Evolutionary conservation across 2,329 filamentous ascomycete species (phyloP), one percentile per base, ranked within the genome.

Genomic region (Neofusicoccum cordaticola): DNA sequence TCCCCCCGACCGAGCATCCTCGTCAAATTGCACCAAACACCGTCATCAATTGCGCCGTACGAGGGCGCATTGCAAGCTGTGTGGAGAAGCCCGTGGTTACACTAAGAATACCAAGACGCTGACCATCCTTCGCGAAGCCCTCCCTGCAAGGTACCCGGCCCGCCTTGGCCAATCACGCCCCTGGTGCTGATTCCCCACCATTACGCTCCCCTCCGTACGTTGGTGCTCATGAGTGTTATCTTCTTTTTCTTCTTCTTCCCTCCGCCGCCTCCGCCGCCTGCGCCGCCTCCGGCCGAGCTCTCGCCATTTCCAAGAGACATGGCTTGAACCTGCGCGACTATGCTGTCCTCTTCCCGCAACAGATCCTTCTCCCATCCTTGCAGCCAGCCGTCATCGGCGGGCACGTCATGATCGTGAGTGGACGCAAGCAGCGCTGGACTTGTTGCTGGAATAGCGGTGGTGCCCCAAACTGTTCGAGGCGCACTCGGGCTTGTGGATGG

Each of bases 401-500:
- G 67, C 66, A 74, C 74, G 6, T 77, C 71, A 63, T 77, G 71
- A 44, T 79, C 77, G 3, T 78, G 77, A 34, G 79, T 74, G 11
- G 77, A 67, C 2, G 82, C 74, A 34, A 77, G 77, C 34, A 87
- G 71, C 11, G 85, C 83, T 1, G 88, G 86, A 3, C 86, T 88
- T 0, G 79, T 79, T 0, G 87, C 80, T 2, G 81, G 73, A 2
- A 96, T 80, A 0, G 85, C 87, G 3, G 86, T 83, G 0, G 94
- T 98, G n/a, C 94, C 94, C 94, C 94, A 98, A 0, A 98, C 92
- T 0, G 94, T 98, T 67, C 88, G 88, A 45, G 86, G 82, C 0
- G 87, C 86, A 6, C 87, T 88, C 0, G 93, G 93, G 67, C 91
- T 96, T 1, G 91, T 93, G 3, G 92, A 93, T 69, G 93, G 88